phyloP scores from a whole-genome alignment of 768 basidiomycete species.

The Naganishia vaughanmartiniae region DNA sequence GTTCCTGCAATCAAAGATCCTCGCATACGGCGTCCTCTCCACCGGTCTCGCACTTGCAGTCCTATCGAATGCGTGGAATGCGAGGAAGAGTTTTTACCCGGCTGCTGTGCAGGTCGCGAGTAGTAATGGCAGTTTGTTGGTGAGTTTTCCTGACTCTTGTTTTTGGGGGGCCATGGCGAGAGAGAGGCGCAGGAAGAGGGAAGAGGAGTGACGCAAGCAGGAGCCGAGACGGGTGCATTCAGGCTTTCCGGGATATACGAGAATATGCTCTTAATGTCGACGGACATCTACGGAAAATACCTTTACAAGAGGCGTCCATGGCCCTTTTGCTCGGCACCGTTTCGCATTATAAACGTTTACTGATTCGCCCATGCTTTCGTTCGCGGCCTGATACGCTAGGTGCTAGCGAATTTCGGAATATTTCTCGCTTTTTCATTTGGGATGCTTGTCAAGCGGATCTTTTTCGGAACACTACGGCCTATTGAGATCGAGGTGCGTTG shows the following conservation, averaged over 20 bases:
- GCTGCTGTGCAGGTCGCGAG: constrained; percentile 88
- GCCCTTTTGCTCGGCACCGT: no score
- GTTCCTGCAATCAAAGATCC: constrained; percentile 49
- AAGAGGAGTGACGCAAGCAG: not conserved
- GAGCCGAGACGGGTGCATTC: constrained; percentile 12
- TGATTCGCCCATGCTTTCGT: not conserved
- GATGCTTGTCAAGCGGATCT: constrained; percentile 74
- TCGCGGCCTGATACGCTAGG: constrained; percentile 57
- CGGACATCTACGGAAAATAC: no score
- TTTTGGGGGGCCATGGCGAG: not conserved
- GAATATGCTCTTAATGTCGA: no score
- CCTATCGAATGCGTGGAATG: constrained; percentile 73
- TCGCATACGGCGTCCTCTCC: constrained; percentile 69
- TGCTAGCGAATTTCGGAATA: constrained; percentile 84
- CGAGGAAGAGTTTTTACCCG: constrained; percentile 77
- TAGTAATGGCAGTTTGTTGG: constrained; percentile 88
- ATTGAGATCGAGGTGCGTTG: constrained; percentile 81
- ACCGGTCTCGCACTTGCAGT: constrained; percentile 68
- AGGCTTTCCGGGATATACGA: no score
- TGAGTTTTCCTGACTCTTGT: constrained; percentile 52
- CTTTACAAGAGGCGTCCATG: no score
- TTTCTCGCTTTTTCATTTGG: constrained; percentile 73
- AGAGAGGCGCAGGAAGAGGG: not conserved
- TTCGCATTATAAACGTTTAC: not conserved
- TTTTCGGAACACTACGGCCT: constrained; percentile 83